Conservation (phyloP, 768 basidiomycete genomes). For the Polyporus arcularius region DNA sequence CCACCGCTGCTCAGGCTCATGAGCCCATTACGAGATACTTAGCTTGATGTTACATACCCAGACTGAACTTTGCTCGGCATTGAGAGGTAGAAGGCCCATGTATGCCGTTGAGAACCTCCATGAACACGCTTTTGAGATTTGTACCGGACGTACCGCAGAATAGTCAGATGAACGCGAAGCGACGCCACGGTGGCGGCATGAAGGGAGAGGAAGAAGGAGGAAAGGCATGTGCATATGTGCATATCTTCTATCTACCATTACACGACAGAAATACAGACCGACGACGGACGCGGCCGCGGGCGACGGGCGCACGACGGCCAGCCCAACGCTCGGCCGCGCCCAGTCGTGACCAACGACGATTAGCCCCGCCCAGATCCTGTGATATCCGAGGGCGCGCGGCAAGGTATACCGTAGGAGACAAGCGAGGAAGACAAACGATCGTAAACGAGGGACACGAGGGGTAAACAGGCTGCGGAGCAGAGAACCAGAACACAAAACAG, state of each 20-base stretch:
- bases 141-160: too few relatives aligned
- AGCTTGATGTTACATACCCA: too few relatives aligned
- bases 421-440: neutral
- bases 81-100: too few relatives aligned
- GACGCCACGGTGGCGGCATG: too few relatives aligned
- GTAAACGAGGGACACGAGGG: conserved; percentile 4
- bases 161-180: too few relatives aligned
- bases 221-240: conserved; percentile 17
- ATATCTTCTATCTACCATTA: conserved; percentile 20
- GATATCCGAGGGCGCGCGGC: conserved; percentile 10
- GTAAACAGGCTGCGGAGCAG: conserved; percentile 1
- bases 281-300: neutral
- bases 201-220: neutral
- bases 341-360: conserved; percentile 4
- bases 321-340: conserved; percentile 2
- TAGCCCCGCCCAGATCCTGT: conserved; percentile 9
- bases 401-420: conserved; percentile 16
- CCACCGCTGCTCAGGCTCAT: too few relatives aligned
- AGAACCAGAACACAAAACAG: conserved; percentile 1
- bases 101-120: too few relatives aligned
- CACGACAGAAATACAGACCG: conserved; percentile 11
- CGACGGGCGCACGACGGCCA: neutral
- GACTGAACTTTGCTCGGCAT: too few relatives aligned
- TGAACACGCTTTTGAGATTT: too few relatives aligned
- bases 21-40: too few relatives aligned